Conservation (phyloP, 768 basidiomycete species). For the Suillus tomentosus region DNA sequence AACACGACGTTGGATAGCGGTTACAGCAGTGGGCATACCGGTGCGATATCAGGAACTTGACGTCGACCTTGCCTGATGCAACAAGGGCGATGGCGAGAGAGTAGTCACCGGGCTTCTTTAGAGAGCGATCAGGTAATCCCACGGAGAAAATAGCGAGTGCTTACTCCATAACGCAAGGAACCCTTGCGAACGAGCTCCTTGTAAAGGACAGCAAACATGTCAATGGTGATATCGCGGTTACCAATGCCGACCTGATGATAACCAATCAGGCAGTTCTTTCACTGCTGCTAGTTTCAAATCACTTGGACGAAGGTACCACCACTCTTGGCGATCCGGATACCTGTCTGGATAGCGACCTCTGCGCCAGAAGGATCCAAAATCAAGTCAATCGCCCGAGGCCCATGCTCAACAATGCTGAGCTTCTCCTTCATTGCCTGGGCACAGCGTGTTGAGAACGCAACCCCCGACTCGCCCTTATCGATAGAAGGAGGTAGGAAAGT, state of each 20-base stretch:
- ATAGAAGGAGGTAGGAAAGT: slow-evolving; percentile 61
- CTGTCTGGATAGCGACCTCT: slow-evolving; percentile 89
- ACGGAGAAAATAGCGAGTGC: slow-evolving; percentile 19
- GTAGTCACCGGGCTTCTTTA: slow-evolving; percentile 75
- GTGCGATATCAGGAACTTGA: slow-evolving; percentile 89
- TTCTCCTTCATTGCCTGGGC: slow-evolving; percentile 64
- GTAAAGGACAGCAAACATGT: slow-evolving; percentile 64
- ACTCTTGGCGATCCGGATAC: slow-evolving; percentile 68
- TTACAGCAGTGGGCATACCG: slow-evolving; percentile 44
- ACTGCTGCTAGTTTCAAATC: slow-evolving; percentile 12
- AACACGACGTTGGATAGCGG: slow-evolving; percentile 8
- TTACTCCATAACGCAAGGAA: slow-evolving; percentile 85
- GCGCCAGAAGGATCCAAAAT: slow-evolving; percentile 93
- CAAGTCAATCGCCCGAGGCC: slow-evolving; percentile 73
- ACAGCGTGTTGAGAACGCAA: slow-evolving; percentile 73
- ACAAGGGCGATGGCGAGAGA: slow-evolving; percentile 83
- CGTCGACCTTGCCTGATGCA: slow-evolving; percentile 77
- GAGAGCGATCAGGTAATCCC: slow-evolving; percentile 2
- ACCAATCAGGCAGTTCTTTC: slow-evolving; percentile 1
- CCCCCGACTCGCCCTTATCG: slow-evolving; percentile 62
- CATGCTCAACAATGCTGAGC: slow-evolving; percentile 71
- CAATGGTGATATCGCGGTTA: slow-evolving; percentile 69
- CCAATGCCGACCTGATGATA: slow-evolving; percentile 80
- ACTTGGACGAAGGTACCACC: slow-evolving; percentile 79
- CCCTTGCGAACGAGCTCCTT: slow-evolving; percentile 86